These are phyloP conservation scores for Starmera pachycereana DNA, from an alignment of 805 yeast genomes.

Conservation along the genomic window DNA sequence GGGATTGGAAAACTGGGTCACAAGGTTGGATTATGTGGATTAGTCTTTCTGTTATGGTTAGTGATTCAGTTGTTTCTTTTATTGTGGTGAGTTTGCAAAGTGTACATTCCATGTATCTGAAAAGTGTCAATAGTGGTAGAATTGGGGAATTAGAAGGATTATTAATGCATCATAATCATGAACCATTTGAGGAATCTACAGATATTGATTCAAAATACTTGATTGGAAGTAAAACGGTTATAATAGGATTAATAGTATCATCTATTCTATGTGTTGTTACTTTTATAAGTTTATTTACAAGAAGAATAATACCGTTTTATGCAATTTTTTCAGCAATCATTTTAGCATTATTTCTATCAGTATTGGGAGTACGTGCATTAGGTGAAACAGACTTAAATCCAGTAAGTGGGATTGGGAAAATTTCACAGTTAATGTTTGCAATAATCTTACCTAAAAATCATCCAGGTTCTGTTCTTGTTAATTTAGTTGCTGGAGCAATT, in stretches of 20 bases:
- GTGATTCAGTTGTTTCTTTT: conserved; percentile 80
- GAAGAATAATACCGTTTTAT: conserved; percentile 53
- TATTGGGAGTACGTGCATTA: conserved; percentile 84
- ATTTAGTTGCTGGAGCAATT: conserved; percentile 89
- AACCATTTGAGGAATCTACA: conserved; percentile 19
- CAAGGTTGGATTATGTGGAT: conserved; percentile 98
- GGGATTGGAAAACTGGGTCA: conserved; percentile 88
- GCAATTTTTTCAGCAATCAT: conserved; percentile 59
- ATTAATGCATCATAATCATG: background rate
- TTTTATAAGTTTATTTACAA: conserved; percentile 59
- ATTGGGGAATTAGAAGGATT: background rate
- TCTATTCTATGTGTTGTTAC: conserved; percentile 57
- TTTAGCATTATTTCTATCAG: conserved; percentile 68
- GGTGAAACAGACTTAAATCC: conserved; percentile 98
- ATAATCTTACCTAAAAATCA: conserved; percentile 60
- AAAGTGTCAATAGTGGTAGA: background rate
- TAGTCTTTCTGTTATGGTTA: conserved; percentile 85
- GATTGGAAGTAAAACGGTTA: conserved; percentile 38
- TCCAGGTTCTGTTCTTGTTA: conserved; percentile 76
- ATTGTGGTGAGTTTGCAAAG: conserved; percentile 46
- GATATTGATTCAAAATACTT: conserved; percentile 35
- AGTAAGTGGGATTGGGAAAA: conserved; percentile 91
- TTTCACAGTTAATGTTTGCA: conserved; percentile 85
- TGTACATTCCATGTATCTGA: conserved; percentile 12
- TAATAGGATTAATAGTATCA: conserved; percentile 54